Conservation (phyloP, 108 stramenopile genomes). For the Cyclotella distinguenda region DNA sequence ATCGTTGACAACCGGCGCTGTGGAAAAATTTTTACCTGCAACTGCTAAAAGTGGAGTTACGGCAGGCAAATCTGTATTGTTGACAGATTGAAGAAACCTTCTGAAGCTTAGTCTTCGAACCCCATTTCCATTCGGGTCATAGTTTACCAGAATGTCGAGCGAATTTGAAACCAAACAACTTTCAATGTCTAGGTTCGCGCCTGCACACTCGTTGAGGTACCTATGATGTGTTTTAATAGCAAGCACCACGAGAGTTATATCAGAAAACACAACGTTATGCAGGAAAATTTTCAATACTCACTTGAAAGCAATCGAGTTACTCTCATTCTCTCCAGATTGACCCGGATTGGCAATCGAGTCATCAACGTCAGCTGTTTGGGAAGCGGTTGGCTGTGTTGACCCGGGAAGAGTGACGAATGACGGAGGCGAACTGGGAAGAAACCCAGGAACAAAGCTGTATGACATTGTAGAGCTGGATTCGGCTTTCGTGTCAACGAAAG, state of each 20-base stretch:
- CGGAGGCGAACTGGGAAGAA: background rate
- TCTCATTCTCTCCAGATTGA: too few relatives aligned
- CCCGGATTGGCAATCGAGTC: too few relatives aligned
- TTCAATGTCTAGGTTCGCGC: constrained; percentile 17
- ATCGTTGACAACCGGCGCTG: too few relatives aligned
- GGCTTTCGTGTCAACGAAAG: background rate
- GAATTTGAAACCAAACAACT: constrained; percentile 20
- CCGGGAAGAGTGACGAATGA: too few relatives aligned
- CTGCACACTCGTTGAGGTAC: constrained; percentile 24
- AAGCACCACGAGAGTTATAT: background rate
- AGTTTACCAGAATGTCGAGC: constrained; percentile 15
- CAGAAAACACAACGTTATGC: background rate
- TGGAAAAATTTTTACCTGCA: too few relatives aligned
- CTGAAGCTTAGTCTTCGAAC: background rate
- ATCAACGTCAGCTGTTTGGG: too few relatives aligned
- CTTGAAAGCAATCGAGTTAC: background rate
- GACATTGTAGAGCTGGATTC: background rate
- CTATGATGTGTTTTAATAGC: background rate
- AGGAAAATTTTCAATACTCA: background rate
- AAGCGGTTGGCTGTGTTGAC: too few relatives aligned
- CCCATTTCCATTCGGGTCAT: background rate
- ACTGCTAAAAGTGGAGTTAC: too few relatives aligned
- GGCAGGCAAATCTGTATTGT: too few relatives aligned
- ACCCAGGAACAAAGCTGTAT: background rate
- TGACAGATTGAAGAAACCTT: constrained; percentile 9